Base-by-base conservation (phyloP, 164 flowering plant species). In the Aristolochia contorta region DNA sequence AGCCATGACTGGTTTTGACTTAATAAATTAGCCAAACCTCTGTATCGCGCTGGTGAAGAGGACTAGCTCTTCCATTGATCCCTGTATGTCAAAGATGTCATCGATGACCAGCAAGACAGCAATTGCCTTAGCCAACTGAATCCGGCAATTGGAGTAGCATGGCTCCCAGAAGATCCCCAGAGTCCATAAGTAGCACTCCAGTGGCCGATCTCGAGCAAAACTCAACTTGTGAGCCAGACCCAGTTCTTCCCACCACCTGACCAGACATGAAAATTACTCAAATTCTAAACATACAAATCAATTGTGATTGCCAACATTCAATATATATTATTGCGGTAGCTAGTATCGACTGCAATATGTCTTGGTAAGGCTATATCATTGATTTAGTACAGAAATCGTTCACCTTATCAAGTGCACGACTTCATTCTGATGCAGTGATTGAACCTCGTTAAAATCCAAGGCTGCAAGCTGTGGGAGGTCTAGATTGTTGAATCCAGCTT, bases 161-260 rank as follows among this genome's bases (percentile, higher is more conserved):
- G 79, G 77, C 15, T 76, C 72, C 6, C 65, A 71, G 23, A 70
- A 63, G 15, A 73, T 64, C 37, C 79, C 79, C 8, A 76, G 58
- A 0, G 66, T 56, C 76, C 76, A 72, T 19, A 72, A 19, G 50
- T 25, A 56, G 58, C 46, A 30, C 18, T 56, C 58, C 16, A 16
- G 21, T 32, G 72, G 72, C 25, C 71, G 62, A 58, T 76, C 77
- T 59, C 79, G 27, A 2, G 67, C 74, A 47, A 76, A 76, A 1
- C 46, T 46, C 8, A 76, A 65, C 53, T 70, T 73, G 9, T 65
- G 68, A 7, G 58, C 72, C 25, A 76, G 68, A 2, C 71, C 79
- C 47, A 68, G 43, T 12, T 72, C 53, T 33, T 65, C 63, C 77
- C 79, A 76, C 77, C 77, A 76, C 64, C 79, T 73, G 51, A 47